These are phyloP conservation scores for Fraxinus latifolia DNA, from an alignment of 305 asterid species.

Conservation along the genomic window DNA sequence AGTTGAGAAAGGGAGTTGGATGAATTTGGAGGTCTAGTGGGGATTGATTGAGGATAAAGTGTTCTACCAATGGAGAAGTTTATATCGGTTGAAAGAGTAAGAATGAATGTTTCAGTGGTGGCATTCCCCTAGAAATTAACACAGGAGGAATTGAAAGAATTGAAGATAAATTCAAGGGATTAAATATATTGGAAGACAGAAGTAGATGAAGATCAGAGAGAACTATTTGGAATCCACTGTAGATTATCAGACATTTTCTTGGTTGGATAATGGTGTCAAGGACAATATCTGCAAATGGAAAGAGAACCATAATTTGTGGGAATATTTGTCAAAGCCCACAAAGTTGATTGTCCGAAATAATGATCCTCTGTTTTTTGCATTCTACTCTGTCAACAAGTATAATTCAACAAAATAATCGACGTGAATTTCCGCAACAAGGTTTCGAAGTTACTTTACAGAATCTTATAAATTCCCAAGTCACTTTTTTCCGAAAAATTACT, in stretches of 20 bases:
- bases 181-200: not conserved
- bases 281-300: not conserved
- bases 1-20: conserved; percentile 37
- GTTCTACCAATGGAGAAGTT: conserved; percentile 40
- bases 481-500: not conserved
- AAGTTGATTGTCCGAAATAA: not conserved
- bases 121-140: conserved; percentile 34
- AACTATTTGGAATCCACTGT: not conserved
- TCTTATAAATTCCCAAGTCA: not conserved
- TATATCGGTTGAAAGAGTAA: conserved; percentile 31
- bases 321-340: not conserved
- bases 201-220: not conserved
- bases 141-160: conserved; percentile 32
- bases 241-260: not conserved
- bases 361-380: not conserved
- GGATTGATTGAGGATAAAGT: conserved; percentile 27
- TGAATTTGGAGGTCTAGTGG: conserved; percentile 20
- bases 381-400: not conserved
- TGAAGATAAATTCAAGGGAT: conserved; percentile 27
- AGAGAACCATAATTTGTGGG: not conserved
- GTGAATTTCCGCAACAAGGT: not conserved
- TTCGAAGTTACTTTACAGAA: not conserved
- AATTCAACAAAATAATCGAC: not conserved
- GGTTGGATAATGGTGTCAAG: not conserved
- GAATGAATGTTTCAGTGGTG: conserved; percentile 27